Base-by-base conservation (phyloP, 495 filamentous ascomycete species). In the Elaphomyces granulatus region DNA sequence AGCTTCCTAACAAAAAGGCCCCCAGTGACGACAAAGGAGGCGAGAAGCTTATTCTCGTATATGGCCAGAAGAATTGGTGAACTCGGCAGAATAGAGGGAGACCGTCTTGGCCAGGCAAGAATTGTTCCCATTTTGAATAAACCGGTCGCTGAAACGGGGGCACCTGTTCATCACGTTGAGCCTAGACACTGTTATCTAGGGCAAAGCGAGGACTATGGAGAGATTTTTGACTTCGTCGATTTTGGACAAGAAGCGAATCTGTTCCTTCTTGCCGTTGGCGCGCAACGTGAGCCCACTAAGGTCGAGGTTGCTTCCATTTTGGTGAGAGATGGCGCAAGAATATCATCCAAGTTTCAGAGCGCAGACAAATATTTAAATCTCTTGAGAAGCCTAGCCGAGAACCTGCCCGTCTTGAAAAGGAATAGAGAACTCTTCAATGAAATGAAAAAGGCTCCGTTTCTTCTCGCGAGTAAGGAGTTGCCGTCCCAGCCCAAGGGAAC, bases 191-290 rank as follows among this genome's bases (percentile, higher is more conserved):
- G 80, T 50, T 94, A 90, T 58, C 67, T 98, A 4, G 78, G 80
- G 16, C 79, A 82, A 16, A 72, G 70, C 17, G 78, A 78, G 41
- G 64, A 76, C 15, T 96, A 87, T 48, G 78, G 72, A 28, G 83
- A 90, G 19, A 86, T 99, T 14, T 94, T 96, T 46, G 87, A 95
- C 54, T 99, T 94, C 59, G 85, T 96, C 3, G 81, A 95, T 54
- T 95, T 94, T 59, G 86, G 87, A 2, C 55, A 69, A 37, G 75
- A 87, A 50, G 88, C 85, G 2, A 94, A 96, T 48, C 63, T 79
- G 0, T 96, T 99, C 51, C 64, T 99, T 4, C 67, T 86, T 47
- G 78, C 79, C 37, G 80, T 83, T 40, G 92, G 92, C 2, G 86
- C 86, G 3, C 95, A 88, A 53, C 72, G 75, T 38, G 88, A 96